A percentile compares a stretch with the other conserved stretches of the same genome.
Conservation (phyloP, 192 early-diverging fungal genomes). For the Oehlia diaphana region DNA sequence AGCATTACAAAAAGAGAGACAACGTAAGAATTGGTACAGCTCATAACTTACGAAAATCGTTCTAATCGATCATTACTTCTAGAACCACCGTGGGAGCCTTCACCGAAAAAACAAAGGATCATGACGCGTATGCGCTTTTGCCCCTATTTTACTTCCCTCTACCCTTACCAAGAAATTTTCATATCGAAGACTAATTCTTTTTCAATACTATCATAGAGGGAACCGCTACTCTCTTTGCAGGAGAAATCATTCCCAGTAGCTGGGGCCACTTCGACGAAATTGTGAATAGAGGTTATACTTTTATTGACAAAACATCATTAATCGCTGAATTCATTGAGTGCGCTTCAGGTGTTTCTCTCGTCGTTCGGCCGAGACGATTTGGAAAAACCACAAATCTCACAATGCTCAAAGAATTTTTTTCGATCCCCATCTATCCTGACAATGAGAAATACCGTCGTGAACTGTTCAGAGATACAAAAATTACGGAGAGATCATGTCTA, state of each 20-base stretch:
- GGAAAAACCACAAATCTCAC: constrained; percentile 27
- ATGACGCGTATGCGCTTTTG: too few relatives aligned
- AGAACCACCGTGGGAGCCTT: too few relatives aligned
- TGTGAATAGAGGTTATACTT: background rate
- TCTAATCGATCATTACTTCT: too few relatives aligned
- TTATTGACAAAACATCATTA: constrained; percentile 15
- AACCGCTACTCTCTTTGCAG: constrained; percentile 12
- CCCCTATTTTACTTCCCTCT: too few relatives aligned
- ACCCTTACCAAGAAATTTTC: too few relatives aligned
- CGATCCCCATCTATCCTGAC: constrained; percentile 2
- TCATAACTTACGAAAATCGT: too few relatives aligned
- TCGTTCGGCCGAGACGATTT: constrained; percentile 4
- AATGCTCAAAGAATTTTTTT: constrained; percentile 22
- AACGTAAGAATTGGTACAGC: too few relatives aligned
- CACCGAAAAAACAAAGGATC: too few relatives aligned
- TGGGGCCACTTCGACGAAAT: background rate
- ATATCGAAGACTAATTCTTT: too few relatives aligned
- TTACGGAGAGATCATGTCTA: constrained; percentile 6
- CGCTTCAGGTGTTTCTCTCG: background rate
- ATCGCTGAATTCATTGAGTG: constrained; percentile 25
- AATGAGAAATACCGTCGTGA: constrained; percentile 13
- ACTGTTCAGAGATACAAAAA: constrained; percentile 21
- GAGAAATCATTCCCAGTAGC: background rate
- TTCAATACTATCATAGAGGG: background rate
- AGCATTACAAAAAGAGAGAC: too few relatives aligned